A percentile compares a stretch with the other conserved stretches of the same genome.
Evolutionary conservation across 169 alveolate genomes (phyloP).

Genomic region (Neospora caninum): DNA sequence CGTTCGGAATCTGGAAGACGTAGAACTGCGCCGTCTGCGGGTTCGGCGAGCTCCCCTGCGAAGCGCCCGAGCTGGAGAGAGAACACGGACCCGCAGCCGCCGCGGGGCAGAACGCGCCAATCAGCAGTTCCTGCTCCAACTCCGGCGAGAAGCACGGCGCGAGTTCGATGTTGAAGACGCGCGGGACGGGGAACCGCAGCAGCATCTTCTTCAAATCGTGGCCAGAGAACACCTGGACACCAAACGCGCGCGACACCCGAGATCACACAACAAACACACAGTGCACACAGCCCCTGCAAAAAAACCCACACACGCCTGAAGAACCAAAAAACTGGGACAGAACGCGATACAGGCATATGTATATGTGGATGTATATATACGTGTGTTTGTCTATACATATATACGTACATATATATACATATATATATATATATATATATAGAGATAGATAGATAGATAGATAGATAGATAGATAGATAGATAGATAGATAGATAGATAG

Average conservation of each 20-base stretch:
- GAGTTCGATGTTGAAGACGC: constrained; percentile 51
- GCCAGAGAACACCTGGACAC: constrained; percentile 48
- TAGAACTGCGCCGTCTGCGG: constrained; percentile 47
- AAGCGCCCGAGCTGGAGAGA: constrained; percentile 12
- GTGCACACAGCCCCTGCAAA: background rate
- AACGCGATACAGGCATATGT: too few species aligned
- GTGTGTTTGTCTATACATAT: background rate
- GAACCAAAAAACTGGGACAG: background rate
- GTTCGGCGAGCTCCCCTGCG: constrained; percentile 22
- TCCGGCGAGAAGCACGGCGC: constrained; percentile 26
- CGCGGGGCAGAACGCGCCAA: constrained; percentile 34
- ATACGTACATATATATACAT: background rate
- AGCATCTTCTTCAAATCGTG: constrained; percentile 35
- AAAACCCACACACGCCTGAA: too few species aligned
- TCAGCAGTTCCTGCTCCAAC: constrained; percentile 41
- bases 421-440: background rate
- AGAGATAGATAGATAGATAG: too few species aligned
- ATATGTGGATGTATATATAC: too few species aligned
- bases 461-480: too few species aligned
- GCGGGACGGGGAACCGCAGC: constrained; percentile 43
- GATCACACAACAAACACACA: background rate
- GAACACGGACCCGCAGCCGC: constrained; percentile 8
- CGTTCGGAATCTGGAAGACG: constrained; percentile 50
- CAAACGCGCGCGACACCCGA: background rate
- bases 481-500: too few species aligned